Evolutionary conservation across 106 monocot species (phyloP).

Genomic region (Cymbidium sinense): DNA sequence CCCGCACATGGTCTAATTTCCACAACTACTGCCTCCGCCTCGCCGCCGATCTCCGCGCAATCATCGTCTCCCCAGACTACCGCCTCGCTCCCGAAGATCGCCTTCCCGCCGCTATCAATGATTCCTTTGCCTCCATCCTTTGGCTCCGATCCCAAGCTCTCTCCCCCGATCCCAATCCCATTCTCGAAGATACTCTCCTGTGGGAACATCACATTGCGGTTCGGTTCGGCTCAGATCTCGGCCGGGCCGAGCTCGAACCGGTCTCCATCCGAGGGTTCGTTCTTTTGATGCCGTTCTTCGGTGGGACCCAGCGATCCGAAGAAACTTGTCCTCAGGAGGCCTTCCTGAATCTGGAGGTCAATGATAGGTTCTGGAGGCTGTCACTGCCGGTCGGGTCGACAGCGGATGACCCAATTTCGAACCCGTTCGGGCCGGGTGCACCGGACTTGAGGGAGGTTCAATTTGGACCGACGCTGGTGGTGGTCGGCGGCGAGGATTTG

Average conservation of each 20-base stretch:
- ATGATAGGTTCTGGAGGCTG: slow-evolving; percentile 62
- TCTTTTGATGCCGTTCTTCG: slow-evolving; percentile 74
- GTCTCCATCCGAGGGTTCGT: slow-evolving; percentile 47
- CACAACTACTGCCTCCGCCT: slow-evolving; percentile 77
- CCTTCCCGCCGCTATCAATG: slow-evolving; percentile 66
- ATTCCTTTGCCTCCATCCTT: slow-evolving; percentile 27
- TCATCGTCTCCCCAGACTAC: slow-evolving; percentile 72
- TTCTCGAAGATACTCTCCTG: slow-evolving; percentile 61
- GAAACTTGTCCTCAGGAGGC: slow-evolving; percentile 57
- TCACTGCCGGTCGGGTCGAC: slow-evolving; percentile 43
- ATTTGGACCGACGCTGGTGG: slow-evolving; percentile 44
- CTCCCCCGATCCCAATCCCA: slow-evolving; percentile 22
- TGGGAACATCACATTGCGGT: slow-evolving; percentile 66
- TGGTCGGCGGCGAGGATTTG: slow-evolving; percentile 56
- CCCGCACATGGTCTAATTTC: slow-evolving; percentile 71
- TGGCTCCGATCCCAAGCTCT: slow-evolving; percentile 42
- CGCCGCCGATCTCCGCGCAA: slow-evolving; percentile 27
- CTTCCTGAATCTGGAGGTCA: slow-evolving; percentile 39
- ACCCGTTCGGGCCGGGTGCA: slow-evolving; percentile 39
- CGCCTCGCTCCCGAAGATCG: slow-evolving; percentile 73
- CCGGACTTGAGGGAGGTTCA: slow-evolving; percentile 12
- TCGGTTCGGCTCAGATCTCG: slow-evolving; percentile 20
- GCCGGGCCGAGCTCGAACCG: slow-evolving; percentile 28
- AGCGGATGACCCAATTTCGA: slow-evolving; percentile 40
- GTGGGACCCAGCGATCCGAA: slow-evolving; percentile 48